Evolutionary conservation across 2,329 filamentous ascomycete species (phyloP), one percentile per base, ranked within the genome.

Genomic region (Aspergillus uvarum): DNA sequence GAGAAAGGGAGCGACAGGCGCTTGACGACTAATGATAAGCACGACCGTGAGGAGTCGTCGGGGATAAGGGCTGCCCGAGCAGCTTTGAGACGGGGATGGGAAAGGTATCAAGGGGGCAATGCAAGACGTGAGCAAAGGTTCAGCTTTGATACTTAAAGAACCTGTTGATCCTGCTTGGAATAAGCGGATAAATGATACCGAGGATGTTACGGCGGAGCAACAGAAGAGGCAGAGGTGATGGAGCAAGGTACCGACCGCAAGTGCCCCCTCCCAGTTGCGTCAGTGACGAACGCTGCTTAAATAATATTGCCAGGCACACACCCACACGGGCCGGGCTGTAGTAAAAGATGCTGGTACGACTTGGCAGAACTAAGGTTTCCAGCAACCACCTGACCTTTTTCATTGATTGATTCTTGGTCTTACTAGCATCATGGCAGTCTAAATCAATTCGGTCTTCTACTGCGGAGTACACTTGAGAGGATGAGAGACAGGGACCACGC

Each of bases 221-320:
- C 38, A 42, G 42, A 29, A 47, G 12, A 48, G 29, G 24, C 1
- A 7, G 26, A 29, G 7, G 26, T 29, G 26, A 29, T 29, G 26
- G 19, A 48, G 42, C 12, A 48, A 26, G 14, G 29, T 29, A 29
- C 2, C 7, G 12, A 29, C 2, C 7, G 12, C 14, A 5, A 55
- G 42, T 22, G n/a, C 32, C 32, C 32, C 42, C 32, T 55, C 42
- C 19, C 53, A 8, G 53, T 55, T 55, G 53, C 53, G 53, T 55
- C 53, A 55, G 53, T 48, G 53, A 47, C 47, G 42, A 22, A 12
- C 26, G 42, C 53, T 44, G 53, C 53, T 55, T 55, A 55, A 55
- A 55, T 55, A 55, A 47, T 19, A 47, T 12, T 44, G 38, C 38
- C 38, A 44, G 24, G 35, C 42, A 55, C 32, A 12, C 32, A 29